Evolutionary conservation across 805 yeast species (phyloP), one percentile per base, ranked within the genome.

Genomic region (Wickerhamiella azymoides): DNA sequence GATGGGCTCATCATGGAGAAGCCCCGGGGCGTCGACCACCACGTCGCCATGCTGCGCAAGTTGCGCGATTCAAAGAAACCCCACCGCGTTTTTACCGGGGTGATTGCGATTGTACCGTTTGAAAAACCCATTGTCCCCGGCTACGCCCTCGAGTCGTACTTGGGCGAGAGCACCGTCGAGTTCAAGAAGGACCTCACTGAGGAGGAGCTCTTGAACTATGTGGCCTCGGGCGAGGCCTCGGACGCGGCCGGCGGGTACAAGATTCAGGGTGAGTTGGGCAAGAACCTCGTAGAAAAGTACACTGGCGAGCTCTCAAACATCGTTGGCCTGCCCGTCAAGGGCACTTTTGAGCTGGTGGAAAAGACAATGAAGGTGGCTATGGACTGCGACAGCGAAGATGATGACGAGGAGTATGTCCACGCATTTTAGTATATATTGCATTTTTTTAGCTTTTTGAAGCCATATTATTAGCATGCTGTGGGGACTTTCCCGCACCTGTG

Each of bases 161-260:
- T 57, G 54, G 80, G 74, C 39, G 62, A 60, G 24, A 72, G 77
- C 19, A 53, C 52, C 32, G 69, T 67, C 16, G 48, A 47, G 30
- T 67, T 67, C 49, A 60, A 63, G 40, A 49, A 49, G 27, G 58
- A 63, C 8, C 62, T 77, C 11, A 68, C 77, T 1, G 76, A 75
- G 52, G 74, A 68, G n/a, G 66, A 79, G 35, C 56, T 89, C 3
- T 57, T 71, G 21, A 65, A 68, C 13, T 89, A 89, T 60, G 80
- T 82, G 10, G 70, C 69, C 2, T 64, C 78, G 2, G 79, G 72
- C 18, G 96, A 89, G 59, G 97, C 92, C 1, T 47, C 69, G 7
- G 71, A 72, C 40, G 96, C 84, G 1, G 95, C 97, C 2, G 98
- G 96, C 5, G 98, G 98, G 0, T 88, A 84, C 64, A 78, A 77